Conservation (phyloP, 2,329 filamentous ascomycete species). For the Cephalotrichum gorgonifer region DNA sequence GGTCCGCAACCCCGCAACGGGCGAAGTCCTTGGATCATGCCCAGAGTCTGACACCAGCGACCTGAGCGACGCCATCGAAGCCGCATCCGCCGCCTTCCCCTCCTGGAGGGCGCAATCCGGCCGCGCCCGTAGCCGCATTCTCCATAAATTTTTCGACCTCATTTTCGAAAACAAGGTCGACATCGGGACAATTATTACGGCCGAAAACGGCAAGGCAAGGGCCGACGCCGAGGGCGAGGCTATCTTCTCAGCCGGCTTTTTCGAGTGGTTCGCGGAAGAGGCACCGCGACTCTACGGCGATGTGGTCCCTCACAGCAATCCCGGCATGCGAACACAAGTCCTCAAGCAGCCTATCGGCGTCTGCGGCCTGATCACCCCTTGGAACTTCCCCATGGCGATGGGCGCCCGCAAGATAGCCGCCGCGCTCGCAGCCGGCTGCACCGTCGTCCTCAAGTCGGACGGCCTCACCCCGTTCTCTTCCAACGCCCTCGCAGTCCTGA, state of each 20-base stretch:
- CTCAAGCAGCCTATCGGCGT: slow-evolving; percentile 79
- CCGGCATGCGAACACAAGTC: slow-evolving; percentile 69
- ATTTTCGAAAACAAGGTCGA: slow-evolving; percentile 58
- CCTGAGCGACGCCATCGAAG: slow-evolving; percentile 58
- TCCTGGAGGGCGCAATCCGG: slow-evolving; percentile 51
- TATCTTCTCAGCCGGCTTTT: slow-evolving; percentile 62
- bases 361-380: slow-evolving; percentile 73
- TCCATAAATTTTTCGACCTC: slow-evolving; percentile 57
- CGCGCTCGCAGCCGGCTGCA: slow-evolving; percentile 90
- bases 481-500: slow-evolving; percentile 78
- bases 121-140: slow-evolving; percentile 46
- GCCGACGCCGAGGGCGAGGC: slow-evolving; percentile 66
- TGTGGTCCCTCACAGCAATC: slow-evolving; percentile 58
- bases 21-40: background rate
- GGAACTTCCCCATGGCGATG: slow-evolving; percentile 81
- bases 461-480: slow-evolving; percentile 88
- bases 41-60: slow-evolving; percentile 35
- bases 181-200: slow-evolving; percentile 56
- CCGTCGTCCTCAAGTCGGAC: slow-evolving; percentile 83
- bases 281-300: slow-evolving; percentile 65
- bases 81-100: slow-evolving; percentile 53
- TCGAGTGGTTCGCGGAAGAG: slow-evolving; percentile 76
- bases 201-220: slow-evolving; percentile 67
- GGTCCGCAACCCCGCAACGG: background rate
- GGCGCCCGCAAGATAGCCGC: slow-evolving; percentile 61